A percentile compares a stretch with the other conserved stretches of the same genome.
Conservation (phyloP, 2,329 filamentous ascomycete species). For the Tolypocladium nubicola region DNA sequence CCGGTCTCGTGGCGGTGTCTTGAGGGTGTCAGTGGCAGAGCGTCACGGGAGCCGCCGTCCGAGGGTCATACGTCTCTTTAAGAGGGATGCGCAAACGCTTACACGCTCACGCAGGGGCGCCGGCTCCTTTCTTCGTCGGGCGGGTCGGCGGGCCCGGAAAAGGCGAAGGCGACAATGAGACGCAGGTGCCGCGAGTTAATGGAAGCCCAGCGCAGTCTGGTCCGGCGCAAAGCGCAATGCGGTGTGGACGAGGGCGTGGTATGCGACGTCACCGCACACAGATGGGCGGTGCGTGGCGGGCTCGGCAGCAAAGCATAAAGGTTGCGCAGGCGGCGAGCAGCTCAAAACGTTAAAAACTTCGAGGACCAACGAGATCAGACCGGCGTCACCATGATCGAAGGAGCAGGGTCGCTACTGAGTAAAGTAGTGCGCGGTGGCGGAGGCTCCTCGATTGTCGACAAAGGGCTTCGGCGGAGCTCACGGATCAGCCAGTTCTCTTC, state of each 20-base stretch:
- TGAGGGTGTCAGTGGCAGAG: background rate
- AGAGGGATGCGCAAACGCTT: background rate
- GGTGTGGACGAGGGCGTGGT: background rate
- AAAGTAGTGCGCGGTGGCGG: background rate
- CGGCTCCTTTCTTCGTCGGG: background rate
- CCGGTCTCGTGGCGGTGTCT: background rate
- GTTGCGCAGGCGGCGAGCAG: background rate
- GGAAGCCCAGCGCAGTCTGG: background rate
- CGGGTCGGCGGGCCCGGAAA: background rate
- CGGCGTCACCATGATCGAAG: background rate
- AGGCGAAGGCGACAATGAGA: background rate
- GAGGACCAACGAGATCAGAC: background rate
- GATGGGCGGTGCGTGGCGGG: background rate
- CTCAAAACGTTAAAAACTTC: background rate
- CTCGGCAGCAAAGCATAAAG: background rate
- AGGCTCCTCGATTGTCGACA: background rate
- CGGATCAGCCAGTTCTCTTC: background rate
- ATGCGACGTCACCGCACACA: background rate
- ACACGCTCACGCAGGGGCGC: background rate
- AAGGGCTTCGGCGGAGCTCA: background rate
- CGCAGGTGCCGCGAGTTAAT: background rate
- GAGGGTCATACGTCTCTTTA: background rate
- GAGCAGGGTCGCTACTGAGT: background rate
- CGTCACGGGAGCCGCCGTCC: background rate
- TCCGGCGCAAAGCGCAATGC: background rate